Conservation (phyloP, 2,329 filamentous ascomycete species). For the Penicillium occitanis region DNA sequence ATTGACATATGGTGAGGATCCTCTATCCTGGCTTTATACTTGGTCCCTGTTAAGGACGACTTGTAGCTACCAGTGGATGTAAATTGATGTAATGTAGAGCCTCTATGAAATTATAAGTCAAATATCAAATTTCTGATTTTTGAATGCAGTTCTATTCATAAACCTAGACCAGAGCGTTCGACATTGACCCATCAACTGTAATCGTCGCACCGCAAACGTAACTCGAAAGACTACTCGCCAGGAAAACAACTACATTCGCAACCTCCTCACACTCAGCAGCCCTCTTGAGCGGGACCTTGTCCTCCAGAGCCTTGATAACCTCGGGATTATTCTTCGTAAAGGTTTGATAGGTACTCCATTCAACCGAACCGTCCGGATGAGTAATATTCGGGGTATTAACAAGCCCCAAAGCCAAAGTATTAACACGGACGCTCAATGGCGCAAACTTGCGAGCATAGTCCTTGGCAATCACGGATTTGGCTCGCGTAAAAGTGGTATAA, state of each 20-base stretch:
- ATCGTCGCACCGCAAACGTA: neutral
- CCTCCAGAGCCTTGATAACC: neutral
- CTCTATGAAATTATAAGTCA: neutral
- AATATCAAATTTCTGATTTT: neutral
- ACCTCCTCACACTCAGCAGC: neutral
- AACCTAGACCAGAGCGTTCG: neutral
- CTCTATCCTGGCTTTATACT: neutral
- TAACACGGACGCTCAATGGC: neutral
- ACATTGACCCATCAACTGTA: neutral
- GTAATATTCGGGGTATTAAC: constrained; percentile 4
- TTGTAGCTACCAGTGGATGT: no score
- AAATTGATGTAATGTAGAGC: no score
- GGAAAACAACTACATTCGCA: neutral
- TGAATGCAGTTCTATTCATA: neutral
- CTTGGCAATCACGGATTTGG: neutral
- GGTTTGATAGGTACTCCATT: constrained; percentile 3
- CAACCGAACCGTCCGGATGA: constrained; percentile 2
- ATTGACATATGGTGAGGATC: no score
- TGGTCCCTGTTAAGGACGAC: neutral
- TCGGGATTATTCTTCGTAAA: neutral
- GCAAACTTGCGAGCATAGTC: neutral
- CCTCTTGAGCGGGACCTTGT: neutral
- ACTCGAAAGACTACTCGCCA: neutral
- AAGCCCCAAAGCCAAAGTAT: constrained; percentile 6
- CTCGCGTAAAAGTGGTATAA: neutral